Percentiles rank a stretch among this genome's conserved stretches.
Conservation (phyloP, 78 protist genomes). For the Salpingoeca rosetta region DNA sequence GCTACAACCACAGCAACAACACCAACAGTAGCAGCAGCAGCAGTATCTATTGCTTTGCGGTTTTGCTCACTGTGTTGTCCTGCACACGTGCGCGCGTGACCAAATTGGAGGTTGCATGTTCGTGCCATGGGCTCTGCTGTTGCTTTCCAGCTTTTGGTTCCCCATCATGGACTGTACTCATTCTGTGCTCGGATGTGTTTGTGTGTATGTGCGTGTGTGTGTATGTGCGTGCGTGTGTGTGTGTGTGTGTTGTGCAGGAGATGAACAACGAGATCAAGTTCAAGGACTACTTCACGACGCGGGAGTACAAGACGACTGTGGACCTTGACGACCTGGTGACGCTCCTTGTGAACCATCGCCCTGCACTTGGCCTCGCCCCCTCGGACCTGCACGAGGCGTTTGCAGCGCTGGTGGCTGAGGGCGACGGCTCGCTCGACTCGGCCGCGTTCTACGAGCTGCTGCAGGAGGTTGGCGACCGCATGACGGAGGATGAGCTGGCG, state of each 20-base stretch:
- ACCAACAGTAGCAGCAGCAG: too few species aligned
- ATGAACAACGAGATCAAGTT: conserved; percentile 23
- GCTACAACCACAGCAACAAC: too few species aligned
- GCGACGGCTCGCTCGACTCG: not conserved
- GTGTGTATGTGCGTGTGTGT: too few species aligned
- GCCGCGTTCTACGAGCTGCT: not conserved
- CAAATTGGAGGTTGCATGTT: too few species aligned
- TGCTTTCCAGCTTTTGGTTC: too few species aligned
- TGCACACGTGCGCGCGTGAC: too few species aligned
- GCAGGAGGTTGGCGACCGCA: not conserved
- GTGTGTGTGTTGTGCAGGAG: not conserved
- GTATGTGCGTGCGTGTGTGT: too few species aligned
- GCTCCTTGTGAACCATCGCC: not conserved
- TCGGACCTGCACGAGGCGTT: not conserved
- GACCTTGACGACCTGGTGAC: not conserved
- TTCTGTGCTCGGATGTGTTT: too few species aligned
- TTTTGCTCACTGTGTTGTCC: too few species aligned
- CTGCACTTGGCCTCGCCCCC: not conserved
- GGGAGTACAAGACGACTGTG: not conserved
- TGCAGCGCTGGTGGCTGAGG: not conserved
- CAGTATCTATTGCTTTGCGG: too few species aligned
- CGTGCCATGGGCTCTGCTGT: too few species aligned
- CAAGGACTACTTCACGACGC: not conserved
- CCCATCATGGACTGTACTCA: too few species aligned
- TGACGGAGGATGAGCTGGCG: not conserved